Evolutionary conservation across 306 rosid genomes (phyloP), one percentile per base, ranked within the genome.

Genomic region (Begonia fuchsioides): DNA sequence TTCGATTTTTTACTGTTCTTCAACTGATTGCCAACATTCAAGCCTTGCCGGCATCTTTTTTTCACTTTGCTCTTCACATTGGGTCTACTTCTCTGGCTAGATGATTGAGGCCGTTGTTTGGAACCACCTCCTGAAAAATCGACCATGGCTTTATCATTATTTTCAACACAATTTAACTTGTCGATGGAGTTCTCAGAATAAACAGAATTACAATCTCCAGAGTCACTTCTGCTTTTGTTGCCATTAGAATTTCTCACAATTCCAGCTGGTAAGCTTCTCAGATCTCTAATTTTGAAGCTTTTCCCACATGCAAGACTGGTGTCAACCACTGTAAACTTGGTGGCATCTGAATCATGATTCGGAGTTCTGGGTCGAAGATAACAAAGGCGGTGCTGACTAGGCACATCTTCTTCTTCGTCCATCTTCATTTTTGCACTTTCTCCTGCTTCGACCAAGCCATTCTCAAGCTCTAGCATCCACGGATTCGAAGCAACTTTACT

Each of bases 281-380:
- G 54, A 68, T 76, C 95, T 64, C 84, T 74, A 56, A 81, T 71
- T 56, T 66, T 76, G 48, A 13, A 49, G 38, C 56, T 15, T 44
- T 64, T 76, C 39, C 72, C 82, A 49, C 55, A 17, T 10, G 74
- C 74, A 62, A 76, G 56, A 69, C 93, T 90, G 14, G 97, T 81
- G 62, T 90, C 97, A 56, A 84, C 97, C 17, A 90, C 92, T 51
- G 92, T 90, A 58, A 90, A 84, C 58, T 81, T 76, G 68, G 78
- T 57, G 9, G 49, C 62, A 68, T 76, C 76, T 9, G 56, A 12
- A 45, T 59, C 47, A 39, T 60, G 70, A 43, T 49, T 64, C 32
- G 90, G 80, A 60, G 93, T 64, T 61, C 79, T 80, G 13, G 83
- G 87, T 71, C 79, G 35, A 26, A 26, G 35, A 26, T 26, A 26